phyloP scores from a whole-genome alignment of 1,284 basidiomycete genomes.

The Austroboletus niveus region DNA sequence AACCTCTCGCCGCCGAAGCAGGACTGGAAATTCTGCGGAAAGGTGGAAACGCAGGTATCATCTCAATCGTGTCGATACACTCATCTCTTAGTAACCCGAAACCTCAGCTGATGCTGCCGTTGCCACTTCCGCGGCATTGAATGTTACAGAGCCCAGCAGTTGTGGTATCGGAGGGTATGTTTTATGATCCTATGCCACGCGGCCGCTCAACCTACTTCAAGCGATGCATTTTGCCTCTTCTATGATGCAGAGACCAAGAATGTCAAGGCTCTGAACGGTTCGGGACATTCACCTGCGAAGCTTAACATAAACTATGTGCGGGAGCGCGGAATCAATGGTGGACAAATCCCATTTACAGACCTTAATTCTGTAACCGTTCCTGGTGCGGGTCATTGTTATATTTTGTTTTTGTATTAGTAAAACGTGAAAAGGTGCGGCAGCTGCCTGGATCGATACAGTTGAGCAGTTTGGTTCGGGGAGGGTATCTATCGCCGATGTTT shows the following conservation, averaged over 20 bases:
- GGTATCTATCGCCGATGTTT: constrained; percentile 75
- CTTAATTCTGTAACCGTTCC: constrained; percentile 93
- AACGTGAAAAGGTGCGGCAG: constrained; percentile 67
- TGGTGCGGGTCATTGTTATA: constrained; percentile 37
- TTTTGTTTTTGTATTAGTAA: not conserved
- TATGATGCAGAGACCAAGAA: constrained; percentile 79
- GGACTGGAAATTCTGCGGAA: constrained; percentile 86
- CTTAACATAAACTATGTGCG: constrained; percentile 76
- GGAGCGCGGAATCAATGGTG: constrained; percentile 65
- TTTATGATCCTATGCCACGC: not conserved
- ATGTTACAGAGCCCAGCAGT: constrained; percentile 80
- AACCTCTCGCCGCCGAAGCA: constrained; percentile 86
- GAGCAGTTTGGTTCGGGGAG: constrained; percentile 83
- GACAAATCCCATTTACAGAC: constrained; percentile 68
- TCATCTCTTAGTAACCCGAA: constrained; percentile 1
- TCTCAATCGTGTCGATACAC: not conserved
- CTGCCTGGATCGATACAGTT: constrained; percentile 91
- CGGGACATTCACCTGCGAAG: constrained; percentile 81
- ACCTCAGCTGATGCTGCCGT: constrained; percentile 67
- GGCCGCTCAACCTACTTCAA: constrained; percentile 25
- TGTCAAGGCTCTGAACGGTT: constrained; percentile 85
- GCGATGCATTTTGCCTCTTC: constrained; percentile 92
- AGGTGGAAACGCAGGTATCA: constrained; percentile 86
- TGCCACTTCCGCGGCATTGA: constrained; percentile 84
- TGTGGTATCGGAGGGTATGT: constrained; percentile 80